Evolutionary conservation across 805 yeast genomes (phyloP).

Genomic region (Kodamaea sagamina): DNA sequence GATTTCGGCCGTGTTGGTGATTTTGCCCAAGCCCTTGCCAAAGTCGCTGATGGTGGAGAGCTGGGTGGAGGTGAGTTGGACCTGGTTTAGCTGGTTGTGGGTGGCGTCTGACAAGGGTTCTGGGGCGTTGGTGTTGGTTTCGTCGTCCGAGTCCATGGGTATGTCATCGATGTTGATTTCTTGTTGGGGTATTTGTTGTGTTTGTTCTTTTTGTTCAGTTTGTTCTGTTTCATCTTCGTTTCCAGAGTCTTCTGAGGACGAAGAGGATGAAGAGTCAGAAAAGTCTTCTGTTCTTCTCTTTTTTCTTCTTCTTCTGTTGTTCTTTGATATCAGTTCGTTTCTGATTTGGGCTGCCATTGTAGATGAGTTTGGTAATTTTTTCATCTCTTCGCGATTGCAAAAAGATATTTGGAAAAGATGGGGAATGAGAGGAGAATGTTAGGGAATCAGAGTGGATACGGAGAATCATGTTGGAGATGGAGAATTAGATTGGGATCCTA

Average conservation of each 20-base stretch:
- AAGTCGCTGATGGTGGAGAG: constrained; percentile 17
- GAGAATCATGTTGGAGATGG: no score
- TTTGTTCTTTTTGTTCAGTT: constrained; percentile 12
- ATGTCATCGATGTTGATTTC: constrained; percentile 35
- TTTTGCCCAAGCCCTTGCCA: constrained; percentile 17
- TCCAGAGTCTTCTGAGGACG: constrained; percentile 31
- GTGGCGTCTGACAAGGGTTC: constrained; percentile 22
- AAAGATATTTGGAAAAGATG: background rate
- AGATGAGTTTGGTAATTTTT: constrained; percentile 7
- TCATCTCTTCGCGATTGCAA: constrained; percentile 4
- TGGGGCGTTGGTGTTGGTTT: constrained; percentile 15
- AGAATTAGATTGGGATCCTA: no score
- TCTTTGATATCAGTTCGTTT: constrained; percentile 19
- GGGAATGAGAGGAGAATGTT: no score
- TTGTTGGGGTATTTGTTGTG: constrained; percentile 20
- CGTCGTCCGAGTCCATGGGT: constrained; percentile 31
- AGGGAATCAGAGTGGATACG: no score
- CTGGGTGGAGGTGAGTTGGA: constrained; percentile 29
- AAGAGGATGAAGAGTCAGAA: constrained; percentile 54
- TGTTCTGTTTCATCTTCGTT: constrained; percentile 18
- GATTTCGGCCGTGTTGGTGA: constrained; percentile 19
- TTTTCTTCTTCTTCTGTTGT: constrained; percentile 59
- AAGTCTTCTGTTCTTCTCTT: constrained; percentile 83
- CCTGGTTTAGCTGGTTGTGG: constrained; percentile 22
- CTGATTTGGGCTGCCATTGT: constrained; percentile 14